These are phyloP conservation scores for Sphaerulina populicola DNA, from an alignment of 2,329 filamentous ascomycete genomes.

Conservation along the genomic window DNA sequence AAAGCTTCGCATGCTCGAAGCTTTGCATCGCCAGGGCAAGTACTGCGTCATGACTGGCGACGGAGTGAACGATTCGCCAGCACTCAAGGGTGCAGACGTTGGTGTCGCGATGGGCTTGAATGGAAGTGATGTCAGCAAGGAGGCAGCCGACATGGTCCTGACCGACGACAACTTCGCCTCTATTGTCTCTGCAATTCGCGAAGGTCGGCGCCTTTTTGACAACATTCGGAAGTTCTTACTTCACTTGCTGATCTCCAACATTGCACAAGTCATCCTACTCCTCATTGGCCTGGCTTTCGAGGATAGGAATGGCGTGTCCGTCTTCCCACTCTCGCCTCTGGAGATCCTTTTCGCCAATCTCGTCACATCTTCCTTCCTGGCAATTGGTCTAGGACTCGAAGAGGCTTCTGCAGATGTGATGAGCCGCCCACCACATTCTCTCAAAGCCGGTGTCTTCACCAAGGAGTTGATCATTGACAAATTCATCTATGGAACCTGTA, in stretches of 20 bases:
- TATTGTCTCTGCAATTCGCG: conserved; percentile 40
- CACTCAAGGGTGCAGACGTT: conserved; percentile 40
- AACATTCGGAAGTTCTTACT: conserved; percentile 45
- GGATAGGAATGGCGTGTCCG: conserved; percentile 37
- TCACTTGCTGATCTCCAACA: conserved; percentile 43
- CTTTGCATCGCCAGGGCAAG: conserved; percentile 36
- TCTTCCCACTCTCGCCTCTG: conserved; percentile 41
- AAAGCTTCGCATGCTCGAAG: conserved; percentile 43
- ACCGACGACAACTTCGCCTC: conserved; percentile 42
- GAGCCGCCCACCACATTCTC: conserved; percentile 39
- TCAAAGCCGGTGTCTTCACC: conserved; percentile 40
- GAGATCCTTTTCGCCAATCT: conserved; percentile 44
- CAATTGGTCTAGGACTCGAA: conserved; percentile 42
- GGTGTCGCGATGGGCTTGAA: conserved; percentile 41
- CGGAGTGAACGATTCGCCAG: conserved; percentile 42
- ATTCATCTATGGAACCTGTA: conserved; percentile 43
- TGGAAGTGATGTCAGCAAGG: conserved; percentile 40
- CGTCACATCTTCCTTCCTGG: conserved; percentile 42
- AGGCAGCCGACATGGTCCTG: conserved; percentile 40
- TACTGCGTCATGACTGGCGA: conserved; percentile 42
- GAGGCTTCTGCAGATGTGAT: conserved; percentile 41
- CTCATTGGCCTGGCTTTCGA: conserved; percentile 43
- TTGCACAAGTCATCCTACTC: conserved; percentile 42
- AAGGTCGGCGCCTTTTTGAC: conserved; percentile 41
- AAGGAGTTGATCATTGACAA: conserved; percentile 42